Evolutionary conservation across 495 filamentous ascomycete species (phyloP), one percentile per base, ranked within the genome.

Genomic region (Xylaria intraflava): DNA sequence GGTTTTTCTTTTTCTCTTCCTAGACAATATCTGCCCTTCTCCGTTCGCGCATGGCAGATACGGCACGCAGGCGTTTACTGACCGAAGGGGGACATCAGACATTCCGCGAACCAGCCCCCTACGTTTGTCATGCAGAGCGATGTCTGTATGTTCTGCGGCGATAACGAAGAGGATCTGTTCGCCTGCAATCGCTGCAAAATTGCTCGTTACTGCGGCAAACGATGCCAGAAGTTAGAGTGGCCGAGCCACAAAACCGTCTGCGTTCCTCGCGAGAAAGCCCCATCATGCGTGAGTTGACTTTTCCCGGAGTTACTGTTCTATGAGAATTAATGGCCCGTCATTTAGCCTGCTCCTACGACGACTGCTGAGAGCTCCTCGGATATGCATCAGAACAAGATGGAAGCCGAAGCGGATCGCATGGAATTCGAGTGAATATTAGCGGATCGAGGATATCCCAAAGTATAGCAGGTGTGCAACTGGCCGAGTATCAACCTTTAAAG

Each of bases 201-300:
- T 41, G 53, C 53, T 35, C 46, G 51, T 2, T 60, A 65, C 36
- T 62, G 57, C 29, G 39, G 42, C 41, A 39, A 27, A 2, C 5
- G 2, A 2, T 60, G 62, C 38, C 57, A 60, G 41, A 26, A 23
- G 12, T 0, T 6, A 6, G 56, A 60, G 30, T 60, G 53, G 56
- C 10, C 3, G 9, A 7, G 19, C 10, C 47, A 65, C 40, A 55
- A 57, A 35, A 40, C 5, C 29, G 53, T 53, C 31, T 65, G 53
- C 24, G 0, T 49, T 0, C n/a, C 5, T 14, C 50, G 41, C 33
- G 14, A 20, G 24, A 24, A 29, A 20, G 22, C 14, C 22, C 2
- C n/a, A 1, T 36, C 9, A 16, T 7, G n/a, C 17, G 31, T 48
- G 6, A 17, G 6, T 48, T 36, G 7, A 14, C 9, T 14, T 9